A percentile compares a stretch with the other conserved stretches of the same genome.
phyloP scores from a whole-genome alignment of 108 stramenopile species.

The Nitzschia sp. region DNA sequence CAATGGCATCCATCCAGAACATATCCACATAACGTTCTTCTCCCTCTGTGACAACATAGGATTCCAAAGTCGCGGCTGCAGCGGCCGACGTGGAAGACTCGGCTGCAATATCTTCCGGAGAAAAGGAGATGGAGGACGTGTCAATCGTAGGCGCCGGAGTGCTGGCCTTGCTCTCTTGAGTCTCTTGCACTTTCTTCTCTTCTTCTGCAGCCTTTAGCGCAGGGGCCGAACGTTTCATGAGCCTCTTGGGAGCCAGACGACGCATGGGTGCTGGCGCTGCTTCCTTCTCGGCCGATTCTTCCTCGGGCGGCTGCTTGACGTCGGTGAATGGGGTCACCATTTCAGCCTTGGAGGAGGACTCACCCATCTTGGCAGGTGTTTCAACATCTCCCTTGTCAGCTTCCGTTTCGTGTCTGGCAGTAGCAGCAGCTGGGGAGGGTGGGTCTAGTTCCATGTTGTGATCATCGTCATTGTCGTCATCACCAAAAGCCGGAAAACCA shows the following conservation, averaged over 20 bases:
- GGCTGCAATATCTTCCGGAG: conserved; percentile 57
- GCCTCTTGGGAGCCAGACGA: conserved; percentile 18
- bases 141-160: conserved; percentile 38
- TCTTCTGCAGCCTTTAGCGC: conserved; percentile 41
- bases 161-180: neutral
- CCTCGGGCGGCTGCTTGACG: neutral
- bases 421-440: neutral
- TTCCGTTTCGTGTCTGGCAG: neutral
- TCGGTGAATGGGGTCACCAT: neutral
- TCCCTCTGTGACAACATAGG: conserved; percentile 16
- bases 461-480: conserved; percentile 33
- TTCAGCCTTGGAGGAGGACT: neutral
- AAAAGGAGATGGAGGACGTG: conserved; percentile 50
- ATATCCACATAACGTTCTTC: conserved; percentile 74
- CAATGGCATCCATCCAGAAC: conserved; percentile 95
- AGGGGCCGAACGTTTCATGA: conserved; percentile 38
- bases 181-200: conserved; percentile 12
- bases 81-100: conserved; percentile 22
- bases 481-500: conserved; percentile 12
- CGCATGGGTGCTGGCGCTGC: conserved; percentile 23
- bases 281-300: conserved; percentile 10
- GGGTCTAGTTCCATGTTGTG: conserved; percentile 3
- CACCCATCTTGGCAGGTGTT: neutral
- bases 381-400: conserved; percentile 1
- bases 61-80: conserved; percentile 32